Percentiles rank a stretch among this genome's conserved stretches.
These are phyloP conservation scores for Lepidium africanum DNA, from an alignment of 345 rosid species.

Conservation along the genomic window DNA sequence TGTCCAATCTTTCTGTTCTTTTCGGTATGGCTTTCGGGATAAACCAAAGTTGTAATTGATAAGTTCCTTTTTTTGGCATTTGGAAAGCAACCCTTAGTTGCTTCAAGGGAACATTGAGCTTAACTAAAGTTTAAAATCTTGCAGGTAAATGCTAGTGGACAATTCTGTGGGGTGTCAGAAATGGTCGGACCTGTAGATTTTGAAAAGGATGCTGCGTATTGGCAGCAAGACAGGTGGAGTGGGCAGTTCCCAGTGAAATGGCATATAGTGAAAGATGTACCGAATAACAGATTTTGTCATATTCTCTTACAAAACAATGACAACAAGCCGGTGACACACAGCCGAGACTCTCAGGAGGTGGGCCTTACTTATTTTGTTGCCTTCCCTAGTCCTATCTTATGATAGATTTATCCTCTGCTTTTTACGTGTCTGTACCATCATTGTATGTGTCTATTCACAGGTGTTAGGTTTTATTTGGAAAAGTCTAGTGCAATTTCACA, in stretches of 20 bases:
- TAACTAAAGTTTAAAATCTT: neutral
- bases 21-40: constrained; percentile 34
- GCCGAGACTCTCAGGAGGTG: constrained; percentile 79
- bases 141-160: constrained; percentile 80
- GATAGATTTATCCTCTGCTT: neutral
- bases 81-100: neutral
- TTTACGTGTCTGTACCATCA: neutral
- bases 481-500: neutral
- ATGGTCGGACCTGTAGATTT: constrained; percentile 70
- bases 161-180: constrained; percentile 71
- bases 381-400: neutral
- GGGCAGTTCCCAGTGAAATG: constrained; percentile 77
- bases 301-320: constrained; percentile 62
- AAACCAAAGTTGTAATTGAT: neutral
- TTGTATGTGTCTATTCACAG: neutral
- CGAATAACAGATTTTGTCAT: constrained; percentile 58
- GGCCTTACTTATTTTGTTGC: neutral
- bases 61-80: neutral
- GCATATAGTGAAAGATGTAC: constrained; percentile 69
- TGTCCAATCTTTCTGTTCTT: constrained; percentile 61
- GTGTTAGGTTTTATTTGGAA: neutral
- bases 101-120: neutral
- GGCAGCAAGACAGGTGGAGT: constrained; percentile 79
- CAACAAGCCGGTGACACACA: constrained; percentile 71
- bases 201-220: constrained; percentile 57